Conservation (phyloP, 208 protist genomes). For the Crithidia sp. region DNA sequence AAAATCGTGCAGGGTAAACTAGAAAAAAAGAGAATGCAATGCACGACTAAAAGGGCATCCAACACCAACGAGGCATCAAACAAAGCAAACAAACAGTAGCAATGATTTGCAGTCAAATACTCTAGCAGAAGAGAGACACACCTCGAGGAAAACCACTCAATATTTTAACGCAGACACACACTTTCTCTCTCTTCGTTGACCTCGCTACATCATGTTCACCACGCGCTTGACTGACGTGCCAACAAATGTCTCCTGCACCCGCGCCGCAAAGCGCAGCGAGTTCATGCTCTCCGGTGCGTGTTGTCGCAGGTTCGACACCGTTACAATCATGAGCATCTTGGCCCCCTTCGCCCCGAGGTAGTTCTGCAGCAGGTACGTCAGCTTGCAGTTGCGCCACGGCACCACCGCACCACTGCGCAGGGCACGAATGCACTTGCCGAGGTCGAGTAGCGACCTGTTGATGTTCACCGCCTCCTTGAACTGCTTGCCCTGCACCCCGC, state of each 20-base stretch:
- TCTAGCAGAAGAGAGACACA: background rate
- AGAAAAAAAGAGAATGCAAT: background rate
- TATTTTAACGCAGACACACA: background rate
- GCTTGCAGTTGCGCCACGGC: constrained; percentile 92
- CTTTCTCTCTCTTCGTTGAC: constrained; percentile 1
- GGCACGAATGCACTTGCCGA: constrained; percentile 94
- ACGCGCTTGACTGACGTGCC: constrained; percentile 81
- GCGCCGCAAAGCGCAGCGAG: constrained; percentile 93
- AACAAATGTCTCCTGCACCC: constrained; percentile 89
- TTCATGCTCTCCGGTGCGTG: constrained; percentile 86
- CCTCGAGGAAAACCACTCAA: background rate
- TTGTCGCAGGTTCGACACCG: constrained; percentile 72
- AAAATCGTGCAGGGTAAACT: background rate
- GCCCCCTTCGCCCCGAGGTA: constrained; percentile 86
- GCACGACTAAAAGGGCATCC: background rate
- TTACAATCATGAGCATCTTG: constrained; percentile 95
- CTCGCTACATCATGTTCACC: constrained; percentile 45
- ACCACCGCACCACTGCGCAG: constrained; percentile 73
- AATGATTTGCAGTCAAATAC: too few species aligned
- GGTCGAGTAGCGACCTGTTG: constrained; percentile 88
- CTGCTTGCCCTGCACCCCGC: constrained; percentile 84
- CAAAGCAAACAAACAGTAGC: background rate
- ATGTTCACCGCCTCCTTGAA: constrained; percentile 94
- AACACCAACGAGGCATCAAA: too few species aligned
- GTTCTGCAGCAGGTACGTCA: constrained; percentile 92